Base-by-base conservation (phyloP, 345 rosid species). In the Melaleuca alternifolia region DNA sequence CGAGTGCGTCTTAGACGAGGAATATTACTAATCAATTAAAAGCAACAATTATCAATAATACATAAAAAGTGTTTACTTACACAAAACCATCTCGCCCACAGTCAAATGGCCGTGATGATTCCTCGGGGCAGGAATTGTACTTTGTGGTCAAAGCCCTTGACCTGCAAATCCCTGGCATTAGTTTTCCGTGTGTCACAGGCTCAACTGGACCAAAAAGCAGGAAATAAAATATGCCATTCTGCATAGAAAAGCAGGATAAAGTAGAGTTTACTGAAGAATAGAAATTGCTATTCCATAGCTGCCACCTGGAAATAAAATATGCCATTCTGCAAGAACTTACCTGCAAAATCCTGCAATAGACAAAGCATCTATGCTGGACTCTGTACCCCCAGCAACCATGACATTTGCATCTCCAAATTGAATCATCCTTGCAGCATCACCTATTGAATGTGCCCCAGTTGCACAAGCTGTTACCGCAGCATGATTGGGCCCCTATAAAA, bases 401-500 rank as follows among this genome's bases (percentile, higher is more conserved):
- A 96, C 94, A 91, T 96, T 95, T 81, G 98, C 89, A 89, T 97
- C 99, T 85, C 99, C 99, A 93, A 95, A 97, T 83, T 94, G 99
- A 92, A 97, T 94, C 97, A 96, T 97, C 92, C 99, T 95, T 56
- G 97, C 88, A 88, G 99, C 99, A 93, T 97, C 99, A 33, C 98
- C 98, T 85, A 97, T 94, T 77, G 99, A 97, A 89, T 97, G 99
- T 30, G 99, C 97, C 84, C 98, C 99, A 75, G 99, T 97, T 79
- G 99, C 99, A 89, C 99, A 97, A 86, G 99, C 99, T 88, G 99
- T 96, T 90, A 97, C 99, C 83, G 99, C 99, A 89, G 99, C 97
- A 94, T 96, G 99, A 91, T 97, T 97, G 90, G 99, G 99, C 77
- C 99, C 99, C 99, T 97, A 90, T 88, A 85, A 84, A 87, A 77